Base-by-base conservation (phyloP, 495 filamentous ascomycete species). In the Xylaria scruposa region DNA sequence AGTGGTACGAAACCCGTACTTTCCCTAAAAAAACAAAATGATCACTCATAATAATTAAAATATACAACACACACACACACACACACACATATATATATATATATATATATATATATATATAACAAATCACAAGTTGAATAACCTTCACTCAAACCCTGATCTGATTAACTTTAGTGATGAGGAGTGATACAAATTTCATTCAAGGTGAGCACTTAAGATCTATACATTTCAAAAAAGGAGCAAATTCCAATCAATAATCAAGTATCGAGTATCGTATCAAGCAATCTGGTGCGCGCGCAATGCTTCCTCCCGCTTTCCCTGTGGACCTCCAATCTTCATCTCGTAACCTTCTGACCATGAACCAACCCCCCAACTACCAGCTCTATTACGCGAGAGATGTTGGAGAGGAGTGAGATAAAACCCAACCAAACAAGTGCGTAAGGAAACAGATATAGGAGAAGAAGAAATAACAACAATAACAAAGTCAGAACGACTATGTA, bases 251-350 rank as follows among this genome's bases (percentile, higher is more conserved):
- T 61, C 70, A 72, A 73, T 9, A 44, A 60, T 24, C 44, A 47
- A 46, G 15, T 61, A 62, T 62, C 68, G 44, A 66, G n/a, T 61
- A 44, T 38, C 36, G 8, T 38, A 73, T 72, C 72, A 75, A 75
- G 71, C 78, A 79, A 79, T 79, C 70, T 79, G 78, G 65, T 72
- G 46, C 62, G 68, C 70, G 73, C 70, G 73, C 70, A 68, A 63
- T 72, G 73, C 65, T 70, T 70, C 70, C 71, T 70, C 58, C 60
- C 67, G 72, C 70, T 38, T 72, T 73, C 65, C 71, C 47, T 72
- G 62, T 72, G 54, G 59, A 73, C 67, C 74, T 74, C 74, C 73
- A 63, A 72, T 70, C 71, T 75, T 68, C 74, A 47, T 38, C 24
- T 64, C 68, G n/a, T 60, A 24, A 54, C 2, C 36, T 17, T 33